Conservation (phyloP, 1,284 basidiomycete species). For the Lignosus rhinocerotis region DNA sequence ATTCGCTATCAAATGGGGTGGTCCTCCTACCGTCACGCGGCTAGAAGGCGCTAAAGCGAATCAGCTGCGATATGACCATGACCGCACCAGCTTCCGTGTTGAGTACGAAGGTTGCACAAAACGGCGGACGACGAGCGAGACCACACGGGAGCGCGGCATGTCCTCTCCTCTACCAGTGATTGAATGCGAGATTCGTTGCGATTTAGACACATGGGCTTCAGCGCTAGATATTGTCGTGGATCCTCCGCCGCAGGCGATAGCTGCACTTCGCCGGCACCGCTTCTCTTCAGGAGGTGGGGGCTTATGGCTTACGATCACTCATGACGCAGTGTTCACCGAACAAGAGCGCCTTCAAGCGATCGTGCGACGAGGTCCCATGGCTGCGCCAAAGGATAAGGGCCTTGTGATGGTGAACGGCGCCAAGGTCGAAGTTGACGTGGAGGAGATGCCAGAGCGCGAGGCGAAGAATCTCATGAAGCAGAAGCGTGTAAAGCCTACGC, state of each 20-base stretch:
- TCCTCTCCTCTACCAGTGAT: slow-evolving; percentile 53
- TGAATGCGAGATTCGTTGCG: slow-evolving; percentile 94
- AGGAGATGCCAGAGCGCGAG: slow-evolving; percentile 89
- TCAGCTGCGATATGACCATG: slow-evolving; percentile 84
- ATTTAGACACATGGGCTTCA: slow-evolving; percentile 88
- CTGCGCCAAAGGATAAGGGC: slow-evolving; percentile 69
- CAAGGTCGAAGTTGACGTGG: slow-evolving; percentile 84
- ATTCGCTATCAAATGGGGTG: slow-evolving; percentile 93
- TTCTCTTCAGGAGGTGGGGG: slow-evolving; percentile 90
- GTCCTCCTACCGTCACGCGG: slow-evolving; percentile 87
- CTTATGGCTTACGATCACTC: slow-evolving; percentile 94
- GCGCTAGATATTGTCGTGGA: slow-evolving; percentile 92
- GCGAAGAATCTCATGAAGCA: slow-evolving; percentile 80
- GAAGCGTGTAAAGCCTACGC: slow-evolving; percentile 85
- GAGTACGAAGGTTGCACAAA: slow-evolving; percentile 79
- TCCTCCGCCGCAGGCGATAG: slow-evolving; percentile 86
- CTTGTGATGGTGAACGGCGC: slow-evolving; percentile 90
- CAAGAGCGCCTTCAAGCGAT: slow-evolving; percentile 76
- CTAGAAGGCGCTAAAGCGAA: slow-evolving; percentile 79
- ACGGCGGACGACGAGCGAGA: slow-evolving; percentile 39
- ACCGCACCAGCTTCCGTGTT: slow-evolving; percentile 78
- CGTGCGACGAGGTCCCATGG: slow-evolving; percentile 70
- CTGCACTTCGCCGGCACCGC: slow-evolving; percentile 85
- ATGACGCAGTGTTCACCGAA: slow-evolving; percentile 77
- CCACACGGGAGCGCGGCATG: slow-evolving; percentile 1